Percentiles rank a stretch among this genome's conserved stretches.
Conservation (phyloP, 306 rosid species). For the Cucurbita maxima region DNA sequence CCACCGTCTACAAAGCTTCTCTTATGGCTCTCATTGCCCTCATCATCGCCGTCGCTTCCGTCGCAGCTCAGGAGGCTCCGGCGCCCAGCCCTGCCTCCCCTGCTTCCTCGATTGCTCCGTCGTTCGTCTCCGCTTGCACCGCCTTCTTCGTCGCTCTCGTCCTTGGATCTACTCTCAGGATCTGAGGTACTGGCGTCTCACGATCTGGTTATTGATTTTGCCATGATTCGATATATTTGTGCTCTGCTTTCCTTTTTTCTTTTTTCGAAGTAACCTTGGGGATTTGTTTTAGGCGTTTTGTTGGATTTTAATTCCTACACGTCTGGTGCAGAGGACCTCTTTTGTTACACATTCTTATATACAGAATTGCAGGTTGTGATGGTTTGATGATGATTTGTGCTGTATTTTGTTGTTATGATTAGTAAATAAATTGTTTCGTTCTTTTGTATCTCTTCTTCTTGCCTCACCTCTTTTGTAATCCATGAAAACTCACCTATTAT, state of each 20-base stretch:
- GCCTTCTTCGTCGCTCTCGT: constrained; percentile 37
- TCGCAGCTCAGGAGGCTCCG: constrained; percentile 42
- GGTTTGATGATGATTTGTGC: constrained; percentile 5
- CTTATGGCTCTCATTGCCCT: constrained; percentile 29
- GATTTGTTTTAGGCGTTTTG: background rate
- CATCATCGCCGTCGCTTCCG: constrained; percentile 19
- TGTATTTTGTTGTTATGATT: background rate
- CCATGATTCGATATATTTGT: background rate
- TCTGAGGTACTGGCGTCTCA: constrained; percentile 20
- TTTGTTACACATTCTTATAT: constrained; percentile 4
- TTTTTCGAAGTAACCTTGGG: background rate
- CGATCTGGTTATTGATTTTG: background rate
- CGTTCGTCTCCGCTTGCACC: constrained; percentile 23
- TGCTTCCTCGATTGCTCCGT: constrained; percentile 38
- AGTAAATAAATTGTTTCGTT: constrained; percentile 10
- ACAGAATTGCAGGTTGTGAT: background rate
- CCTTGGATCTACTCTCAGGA: constrained; percentile 53
- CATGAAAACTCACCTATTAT: background rate
- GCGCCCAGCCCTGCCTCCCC: constrained; percentile 69
- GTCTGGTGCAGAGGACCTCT: background rate
- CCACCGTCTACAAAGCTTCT: constrained; percentile 19
- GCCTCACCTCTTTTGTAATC: background rate
- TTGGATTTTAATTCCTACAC: background rate
- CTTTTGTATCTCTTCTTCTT: background rate
- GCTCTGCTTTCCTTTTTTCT: background rate